Evolutionary conservation across 495 filamentous ascomycete genomes (phyloP).

Genomic region (Penicillium longicatenatum): DNA sequence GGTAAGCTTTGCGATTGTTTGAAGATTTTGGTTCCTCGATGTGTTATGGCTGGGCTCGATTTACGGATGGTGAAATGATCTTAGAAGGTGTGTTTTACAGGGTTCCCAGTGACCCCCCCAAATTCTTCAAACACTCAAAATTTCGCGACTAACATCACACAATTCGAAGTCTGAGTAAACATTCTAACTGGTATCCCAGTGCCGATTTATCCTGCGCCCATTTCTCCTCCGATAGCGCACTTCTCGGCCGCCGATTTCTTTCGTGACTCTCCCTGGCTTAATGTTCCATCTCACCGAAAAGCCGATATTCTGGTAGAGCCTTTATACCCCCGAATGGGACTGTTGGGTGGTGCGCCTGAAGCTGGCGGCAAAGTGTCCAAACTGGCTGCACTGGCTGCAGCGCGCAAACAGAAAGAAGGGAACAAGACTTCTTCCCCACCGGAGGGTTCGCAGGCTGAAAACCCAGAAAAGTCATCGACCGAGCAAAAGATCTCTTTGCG

Average conservation of each 20-base stretch:
- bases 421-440: conserved; percentile 51
- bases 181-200: conserved; percentile 51
- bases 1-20: conserved; percentile 50
- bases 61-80: not conserved
- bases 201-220: conserved; percentile 35
- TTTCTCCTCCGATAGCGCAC: conserved; percentile 25
- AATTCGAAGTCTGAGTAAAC: conserved; percentile 31
- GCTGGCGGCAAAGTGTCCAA: conserved; percentile 74
- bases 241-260: conserved; percentile 67
- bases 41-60: conserved; percentile 41
- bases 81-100: conserved; percentile 20
- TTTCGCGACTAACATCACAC: conserved; percentile 37
- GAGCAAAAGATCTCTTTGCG: conserved; percentile 33
- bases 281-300: conserved; percentile 68
- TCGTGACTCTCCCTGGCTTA: conserved; percentile 82
- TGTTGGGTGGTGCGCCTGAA: conserved; percentile 76
- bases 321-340: conserved; percentile 56
- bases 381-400: conserved; percentile 84
- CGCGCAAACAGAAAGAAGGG: conserved; percentile 76
- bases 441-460: conserved; percentile 8
- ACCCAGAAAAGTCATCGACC: conserved; percentile 16
- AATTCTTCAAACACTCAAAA: conserved; percentile 12
- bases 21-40: conserved; percentile 3
- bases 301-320: conserved; percentile 67
- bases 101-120: conserved; percentile 9